phyloP scores from a whole-genome alignment of 441 rosid species.

The Isatis lusitanica region DNA sequence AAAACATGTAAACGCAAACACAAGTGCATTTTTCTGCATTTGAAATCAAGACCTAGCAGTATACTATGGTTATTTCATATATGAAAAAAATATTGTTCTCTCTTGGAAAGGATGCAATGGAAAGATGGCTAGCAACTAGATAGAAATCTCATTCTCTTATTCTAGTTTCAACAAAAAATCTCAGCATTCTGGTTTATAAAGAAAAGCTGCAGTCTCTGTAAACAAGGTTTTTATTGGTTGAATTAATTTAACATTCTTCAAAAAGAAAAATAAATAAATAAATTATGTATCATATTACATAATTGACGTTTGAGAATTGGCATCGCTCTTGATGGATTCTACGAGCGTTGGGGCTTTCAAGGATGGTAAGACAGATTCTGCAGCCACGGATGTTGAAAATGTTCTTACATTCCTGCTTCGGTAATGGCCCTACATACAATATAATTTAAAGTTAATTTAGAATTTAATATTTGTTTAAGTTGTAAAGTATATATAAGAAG shows the following conservation, averaged over 20 bases:
- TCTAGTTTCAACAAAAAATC: too few species aligned
- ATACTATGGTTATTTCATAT: neutral
- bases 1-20: neutral
- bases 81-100: neutral
- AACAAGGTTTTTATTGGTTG: too few species aligned
- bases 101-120: too few species aligned
- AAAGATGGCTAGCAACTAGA: too few species aligned
- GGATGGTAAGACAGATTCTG: conserved; percentile 60
- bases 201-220: too few species aligned
- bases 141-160: too few species aligned
- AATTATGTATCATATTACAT: conserved; percentile 30
- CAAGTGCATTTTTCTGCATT: neutral
- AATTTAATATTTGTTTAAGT: neutral
- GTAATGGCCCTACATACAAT: conserved; percentile 59
- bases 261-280: too few species aligned
- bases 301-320: conserved; percentile 43
- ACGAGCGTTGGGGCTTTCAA: conserved; percentile 56
- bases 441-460: neutral
- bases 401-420: conserved; percentile 75
- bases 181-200: too few species aligned
- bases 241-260: too few species aligned
- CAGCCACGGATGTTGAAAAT: conserved; percentile 64
- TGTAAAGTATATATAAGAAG: neutral
- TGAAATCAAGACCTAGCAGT: neutral
- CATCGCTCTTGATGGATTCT: conserved; percentile 74